Evolutionary conservation across 2,329 filamentous ascomycete genomes (phyloP).

Genomic region (Colletotrichum lupini): DNA sequence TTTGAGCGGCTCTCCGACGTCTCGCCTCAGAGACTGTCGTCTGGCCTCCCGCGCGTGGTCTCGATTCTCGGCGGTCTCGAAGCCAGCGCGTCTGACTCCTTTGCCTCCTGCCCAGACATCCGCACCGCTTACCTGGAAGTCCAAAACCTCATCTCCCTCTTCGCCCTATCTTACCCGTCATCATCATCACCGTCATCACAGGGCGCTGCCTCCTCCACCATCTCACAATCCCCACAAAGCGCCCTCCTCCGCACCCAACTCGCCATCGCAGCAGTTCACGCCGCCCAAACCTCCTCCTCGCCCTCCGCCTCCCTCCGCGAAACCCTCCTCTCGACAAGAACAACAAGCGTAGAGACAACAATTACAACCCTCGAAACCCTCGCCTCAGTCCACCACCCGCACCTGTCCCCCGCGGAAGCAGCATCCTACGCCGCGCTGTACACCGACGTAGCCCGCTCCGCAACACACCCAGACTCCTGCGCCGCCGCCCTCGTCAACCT

Average conservation of each 20-base stretch:
- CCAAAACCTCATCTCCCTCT: conserved; percentile 52
- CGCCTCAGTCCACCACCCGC: conserved; percentile 43
- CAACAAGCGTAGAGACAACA: conserved; percentile 47
- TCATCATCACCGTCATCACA: background rate
- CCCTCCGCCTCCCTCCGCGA: conserved; percentile 15
- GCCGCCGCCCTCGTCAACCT: conserved; percentile 60
- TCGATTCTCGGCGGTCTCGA: conserved; percentile 40
- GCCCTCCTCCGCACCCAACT: conserved; percentile 55
- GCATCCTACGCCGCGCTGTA: conserved; percentile 53
- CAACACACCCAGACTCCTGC: conserved; percentile 56
- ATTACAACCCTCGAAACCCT: conserved; percentile 53
- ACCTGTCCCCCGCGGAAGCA: conserved; percentile 39
- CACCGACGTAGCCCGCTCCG: conserved; percentile 50
- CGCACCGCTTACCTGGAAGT: conserved; percentile 59
- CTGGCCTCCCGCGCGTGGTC: conserved; percentile 41
- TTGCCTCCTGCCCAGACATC: conserved; percentile 51
- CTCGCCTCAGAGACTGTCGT: conserved; percentile 48
- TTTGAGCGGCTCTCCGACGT: conserved; percentile 62
- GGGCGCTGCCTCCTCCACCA: background rate
- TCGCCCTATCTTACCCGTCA: conserved; percentile 35
- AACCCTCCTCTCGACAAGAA: conserved; percentile 9
- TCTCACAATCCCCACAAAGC: conserved; percentile 21
- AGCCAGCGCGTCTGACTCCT: background rate
- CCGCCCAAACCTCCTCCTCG: conserved; percentile 39
- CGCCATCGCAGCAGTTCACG: conserved; percentile 47